Base-by-base conservation (phyloP, 2,329 filamentous ascomycete genomes). In the Didymella segeticola region DNA sequence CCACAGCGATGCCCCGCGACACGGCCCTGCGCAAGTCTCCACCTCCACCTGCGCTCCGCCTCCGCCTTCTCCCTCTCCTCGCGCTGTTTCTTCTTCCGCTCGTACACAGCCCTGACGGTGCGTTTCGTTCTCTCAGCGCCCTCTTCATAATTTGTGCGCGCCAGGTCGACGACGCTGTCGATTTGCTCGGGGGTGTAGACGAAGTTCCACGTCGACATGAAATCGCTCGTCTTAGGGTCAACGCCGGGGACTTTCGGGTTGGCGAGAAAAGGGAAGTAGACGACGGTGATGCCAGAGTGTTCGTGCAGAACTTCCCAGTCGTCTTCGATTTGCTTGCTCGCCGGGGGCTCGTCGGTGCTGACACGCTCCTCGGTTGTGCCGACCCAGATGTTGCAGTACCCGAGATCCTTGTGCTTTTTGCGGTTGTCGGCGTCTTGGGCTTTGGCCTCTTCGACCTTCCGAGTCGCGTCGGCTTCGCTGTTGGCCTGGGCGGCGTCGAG, bases 131-230 rank as follows among this genome's bases (percentile, higher is more conserved):
- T 86, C 51, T 90, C 89, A 43, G 85, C 84, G 1, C 93, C 92
- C 71, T 96, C 91, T 5, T 85, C 81, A 63, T 91, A 99, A 74
- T 99, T 99, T 10, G 91, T 91, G 49, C 86, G 83, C 1, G 95
- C 93, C 23, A 99, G 82, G 5, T 83, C 82, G 2, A 96, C 89
- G 0, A 96, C 91, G 22, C 85, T 84, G 64, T 98, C 93, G 46
- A 99, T 87, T 73, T 99, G 89, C 52, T 95, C 88, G 0, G 92
- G 88, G 2, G 90, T 96, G 74, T 98, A 99, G 25, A 97, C 87
- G 71, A 98, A 98, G 71, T 99, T 99, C 95, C 95, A 99, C 0
- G 95, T 99, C 63, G 87, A 91, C 79, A 98, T 86, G 75, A 92
- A 98, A 56, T 96, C 91, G 47, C 86, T 89, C 2, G 83, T 85